Conservation (phyloP, 805 yeast species). For the Ogataea pini region DNA sequence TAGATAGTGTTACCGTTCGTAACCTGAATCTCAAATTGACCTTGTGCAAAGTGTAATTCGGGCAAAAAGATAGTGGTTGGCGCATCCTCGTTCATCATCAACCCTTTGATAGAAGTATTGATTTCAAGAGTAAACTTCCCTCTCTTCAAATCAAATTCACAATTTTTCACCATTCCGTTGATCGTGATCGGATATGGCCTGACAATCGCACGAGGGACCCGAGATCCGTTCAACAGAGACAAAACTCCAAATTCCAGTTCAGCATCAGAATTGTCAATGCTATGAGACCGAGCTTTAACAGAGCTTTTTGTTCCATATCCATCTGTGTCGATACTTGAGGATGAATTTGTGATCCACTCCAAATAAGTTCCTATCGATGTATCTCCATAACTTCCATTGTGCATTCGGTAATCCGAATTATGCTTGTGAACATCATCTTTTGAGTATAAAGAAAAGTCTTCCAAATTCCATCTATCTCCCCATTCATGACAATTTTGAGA, state of each 20-base stretch:
- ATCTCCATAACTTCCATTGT: conserved; percentile 17
- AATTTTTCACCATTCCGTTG: conserved; percentile 54
- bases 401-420: conserved; percentile 16
- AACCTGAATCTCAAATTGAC: conserved; percentile 48
- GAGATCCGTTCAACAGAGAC: conserved; percentile 48
- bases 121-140: conserved; percentile 52
- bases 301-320: conserved; percentile 7
- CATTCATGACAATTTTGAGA: conserved; percentile 70
- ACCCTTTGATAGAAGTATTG: conserved; percentile 23
- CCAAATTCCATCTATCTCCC: conserved; percentile 95
- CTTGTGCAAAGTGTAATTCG: conserved; percentile 62
- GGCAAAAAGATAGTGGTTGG: conserved; percentile 74
- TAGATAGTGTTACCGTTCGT: conserved; percentile 53
- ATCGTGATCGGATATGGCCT: conserved; percentile 75
- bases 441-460: conserved; percentile 89
- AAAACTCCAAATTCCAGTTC: conserved; percentile 19
- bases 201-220: conserved; percentile 73
- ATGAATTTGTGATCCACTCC: conserved; percentile 24
- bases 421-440: conserved; percentile 49
- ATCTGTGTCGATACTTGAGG: conserved; percentile 12
- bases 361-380: conserved; percentile 25
- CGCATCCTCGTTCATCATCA: conserved; percentile 1
- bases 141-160: conserved; percentile 58
- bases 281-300: conserved; percentile 5
- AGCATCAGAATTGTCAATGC: conserved; percentile 12